These are phyloP conservation scores for Aspergillus intermedius DNA, from an alignment of 2,329 filamentous ascomycete species.

Conservation along the genomic window DNA sequence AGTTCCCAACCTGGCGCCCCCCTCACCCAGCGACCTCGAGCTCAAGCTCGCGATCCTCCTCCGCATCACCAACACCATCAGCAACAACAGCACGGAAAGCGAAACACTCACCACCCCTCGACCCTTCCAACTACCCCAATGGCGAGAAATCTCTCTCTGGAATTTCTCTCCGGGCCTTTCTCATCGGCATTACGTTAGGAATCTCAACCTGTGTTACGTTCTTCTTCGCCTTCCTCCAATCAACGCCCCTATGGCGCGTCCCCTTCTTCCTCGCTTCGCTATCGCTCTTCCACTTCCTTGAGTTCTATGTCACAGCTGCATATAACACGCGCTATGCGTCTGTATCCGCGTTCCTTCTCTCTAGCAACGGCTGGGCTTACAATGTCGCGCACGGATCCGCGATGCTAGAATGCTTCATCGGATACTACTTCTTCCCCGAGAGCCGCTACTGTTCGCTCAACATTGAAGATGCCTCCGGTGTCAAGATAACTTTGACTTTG, in stretches of 20 bases:
- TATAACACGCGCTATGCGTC: conserved; percentile 72
- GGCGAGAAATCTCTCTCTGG: conserved; percentile 39
- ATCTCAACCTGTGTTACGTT: conserved; percentile 24
- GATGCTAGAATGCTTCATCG: conserved; percentile 60
- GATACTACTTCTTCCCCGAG: conserved; percentile 20
- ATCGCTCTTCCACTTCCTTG: conserved; percentile 85
- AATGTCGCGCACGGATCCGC: conserved; percentile 74
- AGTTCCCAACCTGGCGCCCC: conserved; percentile 13
- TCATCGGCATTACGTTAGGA: conserved; percentile 38
- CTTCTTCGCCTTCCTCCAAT: conserved; percentile 18
- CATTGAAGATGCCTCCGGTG: conserved; percentile 24
- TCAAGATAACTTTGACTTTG: conserved; percentile 34
- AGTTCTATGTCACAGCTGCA: conserved; percentile 83
- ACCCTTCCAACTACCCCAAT: conserved; percentile 29
- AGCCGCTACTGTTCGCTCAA: conserved; percentile 42
- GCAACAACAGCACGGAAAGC: conserved; percentile 3
- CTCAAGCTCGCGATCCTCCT: background rate
- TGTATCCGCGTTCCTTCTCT: conserved; percentile 72
- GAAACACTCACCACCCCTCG: conserved; percentile 11
- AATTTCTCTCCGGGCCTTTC: conserved; percentile 41
- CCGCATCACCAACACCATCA: conserved; percentile 3
- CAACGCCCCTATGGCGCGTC: conserved; percentile 50
- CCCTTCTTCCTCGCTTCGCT: conserved; percentile 54
- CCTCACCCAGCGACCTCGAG: conserved; percentile 3
- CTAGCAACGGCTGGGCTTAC: conserved; percentile 77